Evolutionary conservation across 148 eudicot genomes (phyloP), one percentile per base, ranked within the genome.

Genomic region (Pharnaceum exiguum): DNA sequence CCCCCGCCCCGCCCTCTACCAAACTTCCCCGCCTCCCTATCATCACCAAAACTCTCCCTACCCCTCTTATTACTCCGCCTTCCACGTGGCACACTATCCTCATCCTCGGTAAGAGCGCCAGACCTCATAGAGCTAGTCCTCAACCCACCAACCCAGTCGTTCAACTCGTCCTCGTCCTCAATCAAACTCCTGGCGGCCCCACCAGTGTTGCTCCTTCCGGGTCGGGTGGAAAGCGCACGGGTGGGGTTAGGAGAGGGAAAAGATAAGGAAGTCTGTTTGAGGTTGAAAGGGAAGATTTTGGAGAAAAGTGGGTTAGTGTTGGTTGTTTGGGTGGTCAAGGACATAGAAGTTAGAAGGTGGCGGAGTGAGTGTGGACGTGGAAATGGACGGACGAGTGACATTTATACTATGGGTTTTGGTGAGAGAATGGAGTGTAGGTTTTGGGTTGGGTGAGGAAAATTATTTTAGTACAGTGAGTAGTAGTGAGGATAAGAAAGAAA

Each of bases 111-210:
- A 17, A 76, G 53, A 58, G 71, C 61, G 12, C 75, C 75, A 23
- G 83, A 63, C 42, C 52, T 65, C 56, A 68, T 68, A 5, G 89
- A 76, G 18, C 66, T 65, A 23, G 96, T 79, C 54, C 75, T 66
- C 77, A 93, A 37, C 57, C 75, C 94, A 68, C 80, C 76, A 31
- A 87, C 94, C 98, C 95, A 87, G 43, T 80, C 73, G 59, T 81
- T 85, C 35, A 88, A 54, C 30, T 81, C 99, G 35, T 86, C 86
- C 48, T 93, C 96, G 42, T 88, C 99, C 46, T 85, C 99, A 66
- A 81, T 63, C 60, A 93, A 57, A 46, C 90, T 93, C 77, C 78
- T 85, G 0, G 82, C 36, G 12, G 69, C 71, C 63, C 74, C 38
- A 15, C 17, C 9, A 4, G 60, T 29, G 15, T 64, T 45, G 25